Evolutionary conservation across 331 rosid genomes (phyloP).

Genomic region (Quercus tomentella): DNA sequence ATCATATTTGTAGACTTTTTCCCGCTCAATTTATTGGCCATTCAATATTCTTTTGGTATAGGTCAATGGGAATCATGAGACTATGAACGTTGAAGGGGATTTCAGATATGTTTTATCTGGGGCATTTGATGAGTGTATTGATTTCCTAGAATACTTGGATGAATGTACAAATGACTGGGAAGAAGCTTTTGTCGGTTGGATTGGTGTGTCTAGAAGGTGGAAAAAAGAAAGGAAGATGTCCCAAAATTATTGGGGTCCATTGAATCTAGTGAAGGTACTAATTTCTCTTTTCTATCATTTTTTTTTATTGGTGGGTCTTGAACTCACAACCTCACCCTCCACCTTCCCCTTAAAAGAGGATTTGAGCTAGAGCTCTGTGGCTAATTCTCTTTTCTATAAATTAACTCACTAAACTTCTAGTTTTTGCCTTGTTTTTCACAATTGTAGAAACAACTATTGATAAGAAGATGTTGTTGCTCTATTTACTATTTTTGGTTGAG

Average conservation of each 20-base stretch:
- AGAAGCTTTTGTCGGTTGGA: constrained; percentile 65
- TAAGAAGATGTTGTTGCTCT: neutral
- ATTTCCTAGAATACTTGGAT: constrained; percentile 71
- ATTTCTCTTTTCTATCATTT: constrained; percentile 16
- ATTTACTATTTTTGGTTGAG: neutral
- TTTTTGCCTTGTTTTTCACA: neutral
- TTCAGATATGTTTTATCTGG: constrained; percentile 74
- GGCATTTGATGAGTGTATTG: constrained; percentile 76
- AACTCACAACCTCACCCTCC: too few species aligned
- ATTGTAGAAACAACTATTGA: neutral
- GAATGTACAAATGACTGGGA: constrained; percentile 57
- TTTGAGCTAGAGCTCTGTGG: too few species aligned
- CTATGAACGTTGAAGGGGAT: constrained; percentile 96
- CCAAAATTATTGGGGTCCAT: constrained; percentile 64
- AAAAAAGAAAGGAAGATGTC: constrained; percentile 49
- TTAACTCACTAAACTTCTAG: neutral
- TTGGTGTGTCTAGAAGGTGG: constrained; percentile 56
- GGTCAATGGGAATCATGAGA: constrained; percentile 93
- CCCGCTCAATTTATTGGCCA: constrained; percentile 5
- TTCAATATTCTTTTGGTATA: constrained; percentile 24
- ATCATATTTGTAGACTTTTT: neutral
- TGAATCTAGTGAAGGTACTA: constrained; percentile 82
- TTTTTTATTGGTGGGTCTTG: too few species aligned
- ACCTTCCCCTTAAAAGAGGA: too few species aligned
- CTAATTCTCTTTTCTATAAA: constrained; percentile 11